Evolutionary conservation across 768 basidiomycete species (phyloP).

Genomic region (Mrakia hoshinonis): DNA sequence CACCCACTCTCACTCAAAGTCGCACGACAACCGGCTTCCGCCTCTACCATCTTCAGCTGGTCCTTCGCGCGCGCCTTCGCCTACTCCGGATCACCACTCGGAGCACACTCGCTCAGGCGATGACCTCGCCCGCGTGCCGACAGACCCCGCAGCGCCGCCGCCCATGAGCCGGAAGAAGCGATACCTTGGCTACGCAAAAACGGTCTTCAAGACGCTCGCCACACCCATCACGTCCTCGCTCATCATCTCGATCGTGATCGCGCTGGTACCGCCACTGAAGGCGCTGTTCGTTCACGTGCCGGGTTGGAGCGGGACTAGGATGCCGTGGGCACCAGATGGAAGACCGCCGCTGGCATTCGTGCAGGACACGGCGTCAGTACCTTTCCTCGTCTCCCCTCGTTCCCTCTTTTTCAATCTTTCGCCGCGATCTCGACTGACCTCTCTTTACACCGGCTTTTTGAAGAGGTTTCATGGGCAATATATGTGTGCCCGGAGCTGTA

Average conservation of each 20-base stretch:
- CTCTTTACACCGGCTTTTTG: too few relatives aligned
- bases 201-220: constrained; percentile 30
- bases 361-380: constrained; percentile 37
- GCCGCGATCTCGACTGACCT: too few relatives aligned
- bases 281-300: constrained; percentile 43
- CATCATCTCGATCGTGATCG: constrained; percentile 42
- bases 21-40: background rate
- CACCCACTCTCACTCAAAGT: background rate
- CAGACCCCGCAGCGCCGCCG: too few relatives aligned
- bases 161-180: too few relatives aligned
- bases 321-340: constrained; percentile 46
- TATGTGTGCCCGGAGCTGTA: background rate
- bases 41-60: background rate
- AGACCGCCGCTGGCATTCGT: constrained; percentile 45
- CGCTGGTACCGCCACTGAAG: constrained; percentile 44
- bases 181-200: too few relatives aligned
- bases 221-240: constrained; percentile 44
- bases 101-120: background rate
- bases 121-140: too few relatives aligned
- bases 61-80: background rate
- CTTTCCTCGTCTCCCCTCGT: too few relatives aligned
- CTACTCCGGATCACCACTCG: background rate
- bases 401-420: too few relatives aligned
- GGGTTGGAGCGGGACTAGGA: constrained; percentile 39
- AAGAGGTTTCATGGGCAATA: background rate